phyloP scores from a whole-genome alignment of 495 filamentous ascomycete genomes.

The Penicillium lividum region DNA sequence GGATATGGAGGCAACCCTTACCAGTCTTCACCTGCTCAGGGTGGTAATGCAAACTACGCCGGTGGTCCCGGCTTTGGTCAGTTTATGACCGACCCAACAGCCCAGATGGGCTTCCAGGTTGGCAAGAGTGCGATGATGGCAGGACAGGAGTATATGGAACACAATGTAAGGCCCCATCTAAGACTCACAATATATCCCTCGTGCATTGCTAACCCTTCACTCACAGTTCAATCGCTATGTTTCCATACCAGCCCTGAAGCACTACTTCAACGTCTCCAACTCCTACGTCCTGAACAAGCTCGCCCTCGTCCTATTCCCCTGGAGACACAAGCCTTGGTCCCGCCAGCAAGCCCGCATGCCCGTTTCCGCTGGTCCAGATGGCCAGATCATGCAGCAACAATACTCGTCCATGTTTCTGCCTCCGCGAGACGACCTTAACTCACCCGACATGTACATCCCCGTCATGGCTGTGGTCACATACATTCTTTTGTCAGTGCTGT shows the following conservation, averaged over 20 bases:
- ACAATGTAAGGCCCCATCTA: constrained; percentile 61
- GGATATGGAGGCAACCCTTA: constrained; percentile 74
- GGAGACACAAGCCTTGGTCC: constrained; percentile 96
- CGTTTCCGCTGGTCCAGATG: constrained; percentile 58
- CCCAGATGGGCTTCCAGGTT: constrained; percentile 93
- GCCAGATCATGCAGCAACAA: constrained; percentile 56
- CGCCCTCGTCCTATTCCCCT: constrained; percentile 90
- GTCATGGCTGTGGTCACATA: constrained; percentile 88
- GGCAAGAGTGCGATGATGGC: constrained; percentile 87
- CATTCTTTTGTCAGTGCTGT: constrained; percentile 84
- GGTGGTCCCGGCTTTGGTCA: constrained; percentile 70
- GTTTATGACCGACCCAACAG: constrained; percentile 95
- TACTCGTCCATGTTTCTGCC: constrained; percentile 85
- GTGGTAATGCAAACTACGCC: constrained; percentile 53
- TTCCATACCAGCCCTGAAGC: constrained; percentile 87
- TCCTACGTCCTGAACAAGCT: constrained; percentile 83
- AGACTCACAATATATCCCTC: neutral
- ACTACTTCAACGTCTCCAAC: constrained; percentile 98
- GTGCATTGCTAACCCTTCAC: constrained; percentile 14
- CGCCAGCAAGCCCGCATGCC: constrained; percentile 62
- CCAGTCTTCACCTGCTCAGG: constrained; percentile 51
- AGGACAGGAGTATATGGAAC: constrained; percentile 89
- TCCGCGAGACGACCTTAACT: constrained; percentile 95
- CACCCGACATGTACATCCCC: constrained; percentile 99
- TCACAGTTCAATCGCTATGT: constrained; percentile 86